phyloP scores from a whole-genome alignment of 305 asterid genomes.

The Rubia occidens region DNA sequence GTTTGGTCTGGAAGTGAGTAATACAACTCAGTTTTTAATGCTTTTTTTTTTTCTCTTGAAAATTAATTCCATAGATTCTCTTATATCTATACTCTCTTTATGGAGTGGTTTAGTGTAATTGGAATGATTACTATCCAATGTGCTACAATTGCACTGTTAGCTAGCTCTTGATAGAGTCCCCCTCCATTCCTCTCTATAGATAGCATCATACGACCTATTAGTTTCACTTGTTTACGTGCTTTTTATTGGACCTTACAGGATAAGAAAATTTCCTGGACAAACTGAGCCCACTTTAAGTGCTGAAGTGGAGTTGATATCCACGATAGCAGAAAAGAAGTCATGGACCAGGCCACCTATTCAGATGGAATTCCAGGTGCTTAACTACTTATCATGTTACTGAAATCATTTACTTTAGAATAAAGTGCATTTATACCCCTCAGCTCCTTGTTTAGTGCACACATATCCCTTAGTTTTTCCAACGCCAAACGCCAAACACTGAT shows the following conservation, averaged over 20 bases:
- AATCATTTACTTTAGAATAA: neutral
- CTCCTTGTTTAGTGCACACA: too few relatives aligned
- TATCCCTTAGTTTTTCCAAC: too few relatives aligned
- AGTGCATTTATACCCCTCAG: too few relatives aligned
- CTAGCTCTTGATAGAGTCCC: neutral
- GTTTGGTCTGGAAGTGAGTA: constrained; percentile 99
- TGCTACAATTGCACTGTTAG: neutral
- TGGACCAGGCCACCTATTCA: constrained; percentile 99
- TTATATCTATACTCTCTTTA: neutral
- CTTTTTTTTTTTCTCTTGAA: neutral
- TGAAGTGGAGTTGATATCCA: constrained; percentile 91
- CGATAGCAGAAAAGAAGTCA: constrained; percentile 89
- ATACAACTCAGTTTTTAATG: neutral
- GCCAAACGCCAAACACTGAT: too few relatives aligned
- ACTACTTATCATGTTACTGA: constrained; percentile 9
- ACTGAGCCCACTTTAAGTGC: constrained; percentile 99
- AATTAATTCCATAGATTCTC: neutral
- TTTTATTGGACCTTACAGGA: constrained; percentile 41
- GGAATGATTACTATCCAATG: neutral
- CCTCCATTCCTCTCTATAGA: neutral
- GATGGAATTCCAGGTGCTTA: constrained; percentile 93
- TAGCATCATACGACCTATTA: neutral
- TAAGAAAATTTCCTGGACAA: constrained; percentile 97
- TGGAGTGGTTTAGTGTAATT: neutral
- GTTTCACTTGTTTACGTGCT: neutral